Evolutionary conservation across 352 stramenopile genomes (phyloP).

Genomic region (Pythium brachiatum): DNA sequence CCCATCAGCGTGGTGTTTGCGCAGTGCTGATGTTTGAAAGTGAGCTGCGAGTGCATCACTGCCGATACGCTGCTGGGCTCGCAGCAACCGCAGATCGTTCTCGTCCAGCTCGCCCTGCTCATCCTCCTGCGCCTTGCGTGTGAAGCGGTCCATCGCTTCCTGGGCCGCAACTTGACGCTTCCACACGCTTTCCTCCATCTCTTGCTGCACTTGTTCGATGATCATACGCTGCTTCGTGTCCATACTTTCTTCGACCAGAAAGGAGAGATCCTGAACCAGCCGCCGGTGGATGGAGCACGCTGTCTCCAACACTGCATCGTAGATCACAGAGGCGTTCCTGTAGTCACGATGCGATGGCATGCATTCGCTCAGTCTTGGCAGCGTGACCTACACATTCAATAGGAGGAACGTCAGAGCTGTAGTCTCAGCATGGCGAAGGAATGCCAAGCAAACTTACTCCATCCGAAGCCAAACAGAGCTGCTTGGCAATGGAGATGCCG

Average conservation of each 20-base stretch:
- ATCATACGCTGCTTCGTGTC: conserved; percentile 1
- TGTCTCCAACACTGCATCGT: conserved; percentile 13
- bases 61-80: conserved; percentile 11
- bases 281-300: not conserved
- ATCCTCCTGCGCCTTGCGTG: conserved; percentile 15
- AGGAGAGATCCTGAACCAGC: not conserved
- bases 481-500: not conserved
- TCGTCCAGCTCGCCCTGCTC: conserved; percentile 21
- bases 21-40: conserved; percentile 1
- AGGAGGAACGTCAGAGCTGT: no score
- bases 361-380: not conserved
- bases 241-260: not conserved
- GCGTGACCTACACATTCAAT: not conserved
- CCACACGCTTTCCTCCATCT: conserved; percentile 16
- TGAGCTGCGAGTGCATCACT: not conserved
- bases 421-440: no score
- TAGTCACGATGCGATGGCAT: not conserved
- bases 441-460: not conserved
- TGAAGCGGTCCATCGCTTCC: conserved; percentile 11
- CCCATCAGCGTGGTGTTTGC: not conserved
- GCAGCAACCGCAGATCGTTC: conserved; percentile 17
- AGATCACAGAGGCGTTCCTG: conserved; percentile 5
- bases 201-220: not conserved
- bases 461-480: not conserved
- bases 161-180: not conserved